phyloP scores from a whole-genome alignment of 768 basidiomycete species.

The Lyophyllum semitale region DNA sequence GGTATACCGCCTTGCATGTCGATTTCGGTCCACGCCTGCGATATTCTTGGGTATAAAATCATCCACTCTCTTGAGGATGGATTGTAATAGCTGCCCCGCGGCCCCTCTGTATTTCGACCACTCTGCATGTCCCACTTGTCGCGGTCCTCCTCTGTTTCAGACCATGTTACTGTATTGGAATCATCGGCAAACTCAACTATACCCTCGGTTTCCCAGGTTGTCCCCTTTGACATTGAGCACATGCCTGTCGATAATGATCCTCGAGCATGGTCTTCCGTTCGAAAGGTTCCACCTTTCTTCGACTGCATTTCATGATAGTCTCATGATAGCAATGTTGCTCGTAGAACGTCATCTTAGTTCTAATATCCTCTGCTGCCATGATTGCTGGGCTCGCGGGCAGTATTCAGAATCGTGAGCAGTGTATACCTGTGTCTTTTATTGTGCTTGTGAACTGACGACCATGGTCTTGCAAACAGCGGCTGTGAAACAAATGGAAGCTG shows the following conservation, averaged over 20 bases:
- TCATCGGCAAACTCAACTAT: slow-evolving; percentile 2
- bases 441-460: background rate
- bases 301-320: background rate
- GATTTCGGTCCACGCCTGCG: background rate
- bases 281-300: slow-evolving; percentile 44
- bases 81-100: background rate
- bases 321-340: background rate
- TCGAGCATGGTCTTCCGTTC: slow-evolving; percentile 52
- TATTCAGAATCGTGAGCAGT: slow-evolving; percentile 63
- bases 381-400: slow-evolving; percentile 59
- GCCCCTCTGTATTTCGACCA: background rate
- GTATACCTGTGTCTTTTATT: background rate
- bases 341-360: slow-evolving; percentile 45
- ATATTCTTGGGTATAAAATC: slow-evolving; percentile 13
- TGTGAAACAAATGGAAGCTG: slow-evolving; percentile 56
- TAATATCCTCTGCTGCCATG: slow-evolving; percentile 55
- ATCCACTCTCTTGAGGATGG: background rate
- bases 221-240: slow-evolving; percentile 48
- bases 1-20: background rate
- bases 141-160: slow-evolving; percentile 7
- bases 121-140: slow-evolving; percentile 7
- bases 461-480: slow-evolving; percentile 45
- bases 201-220: background rate
- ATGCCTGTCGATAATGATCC: slow-evolving; percentile 62
- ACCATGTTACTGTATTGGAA: background rate